Percentiles rank a stretch among this genome's conserved stretches.
phyloP scores from a whole-genome alignment of 495 filamentous ascomycete species.

The Aspergillus haitiensis region DNA sequence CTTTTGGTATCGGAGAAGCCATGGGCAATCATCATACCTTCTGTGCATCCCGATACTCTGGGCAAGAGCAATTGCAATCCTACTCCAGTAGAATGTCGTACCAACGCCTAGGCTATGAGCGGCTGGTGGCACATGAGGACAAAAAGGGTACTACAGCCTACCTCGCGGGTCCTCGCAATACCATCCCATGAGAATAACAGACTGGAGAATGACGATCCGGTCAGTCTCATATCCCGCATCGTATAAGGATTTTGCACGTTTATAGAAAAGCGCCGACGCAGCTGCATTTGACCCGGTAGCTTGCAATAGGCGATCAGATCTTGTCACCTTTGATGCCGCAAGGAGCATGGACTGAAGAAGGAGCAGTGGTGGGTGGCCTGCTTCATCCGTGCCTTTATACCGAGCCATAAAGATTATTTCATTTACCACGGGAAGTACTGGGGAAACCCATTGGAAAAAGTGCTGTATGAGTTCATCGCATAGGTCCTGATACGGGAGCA shows the following conservation, averaged over 20 bases:
- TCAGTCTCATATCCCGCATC: not conserved
- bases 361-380: conserved; percentile 84
- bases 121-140: not conserved
- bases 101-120: not conserved
- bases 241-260: not conserved
- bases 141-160: not conserved
- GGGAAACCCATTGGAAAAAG: conserved; percentile 88
- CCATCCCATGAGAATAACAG: not conserved
- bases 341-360: conserved; percentile 80
- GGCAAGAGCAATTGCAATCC: not conserved
- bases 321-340: conserved; percentile 58
- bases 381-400: conserved; percentile 76
- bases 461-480: conserved; percentile 85
- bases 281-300: not conserved
- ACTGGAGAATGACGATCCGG: not conserved
- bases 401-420: conserved; percentile 78
- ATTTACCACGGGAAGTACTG: conserved; percentile 85
- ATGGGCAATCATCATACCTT: not conserved
- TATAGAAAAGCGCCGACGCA: not conserved
- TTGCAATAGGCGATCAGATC: not conserved
- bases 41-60: not conserved
- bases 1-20: not conserved
- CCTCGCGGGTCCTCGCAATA: not conserved
- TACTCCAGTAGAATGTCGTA: not conserved
- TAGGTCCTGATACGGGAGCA: conserved; percentile 72